phyloP scores from a whole-genome alignment of 345 rosid genomes.

The Passiflora organensis region DNA sequence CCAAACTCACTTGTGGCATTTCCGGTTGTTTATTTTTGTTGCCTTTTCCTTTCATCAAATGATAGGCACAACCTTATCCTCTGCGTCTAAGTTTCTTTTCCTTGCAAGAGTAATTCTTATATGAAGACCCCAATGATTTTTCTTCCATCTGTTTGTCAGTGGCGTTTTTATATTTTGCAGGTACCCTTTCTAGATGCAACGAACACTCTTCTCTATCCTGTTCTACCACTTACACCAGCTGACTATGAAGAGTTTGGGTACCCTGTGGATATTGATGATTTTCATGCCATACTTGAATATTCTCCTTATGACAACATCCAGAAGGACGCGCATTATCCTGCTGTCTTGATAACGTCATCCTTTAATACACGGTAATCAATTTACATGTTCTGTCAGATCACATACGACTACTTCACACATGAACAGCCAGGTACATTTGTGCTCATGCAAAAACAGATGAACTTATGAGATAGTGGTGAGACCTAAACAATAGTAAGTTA shows the following conservation, averaged over 20 bases:
- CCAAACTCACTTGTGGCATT: too few species aligned
- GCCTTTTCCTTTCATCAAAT: too few species aligned
- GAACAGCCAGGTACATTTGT: too few species aligned
- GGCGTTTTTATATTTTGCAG: constrained; percentile 30
- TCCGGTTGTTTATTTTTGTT: too few species aligned
- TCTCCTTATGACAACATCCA: constrained; percentile 88
- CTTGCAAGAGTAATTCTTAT: neutral
- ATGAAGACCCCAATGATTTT: neutral
- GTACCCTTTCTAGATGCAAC: constrained; percentile 92
- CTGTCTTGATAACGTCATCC: constrained; percentile 74
- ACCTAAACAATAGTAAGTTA: too few species aligned
- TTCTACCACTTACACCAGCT: constrained; percentile 64
- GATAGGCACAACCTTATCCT: too few species aligned
- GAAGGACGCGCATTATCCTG: constrained; percentile 67
- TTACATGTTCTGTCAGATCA: constrained; percentile 5
- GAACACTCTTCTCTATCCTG: constrained; percentile 72
- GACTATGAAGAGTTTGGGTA: constrained; percentile 94
- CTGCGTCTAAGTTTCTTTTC: too few species aligned
- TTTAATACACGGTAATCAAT: constrained; percentile 65
- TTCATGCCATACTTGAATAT: constrained; percentile 62
- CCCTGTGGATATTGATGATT: constrained; percentile 73
- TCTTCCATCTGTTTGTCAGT: neutral
- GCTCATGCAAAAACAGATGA: too few species aligned
- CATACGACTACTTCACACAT: neutral
- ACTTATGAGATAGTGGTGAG: too few species aligned